Evolutionary conservation across 208 protist genomes (phyloP).

Genomic region (Acanthamoeba healyi): DNA sequence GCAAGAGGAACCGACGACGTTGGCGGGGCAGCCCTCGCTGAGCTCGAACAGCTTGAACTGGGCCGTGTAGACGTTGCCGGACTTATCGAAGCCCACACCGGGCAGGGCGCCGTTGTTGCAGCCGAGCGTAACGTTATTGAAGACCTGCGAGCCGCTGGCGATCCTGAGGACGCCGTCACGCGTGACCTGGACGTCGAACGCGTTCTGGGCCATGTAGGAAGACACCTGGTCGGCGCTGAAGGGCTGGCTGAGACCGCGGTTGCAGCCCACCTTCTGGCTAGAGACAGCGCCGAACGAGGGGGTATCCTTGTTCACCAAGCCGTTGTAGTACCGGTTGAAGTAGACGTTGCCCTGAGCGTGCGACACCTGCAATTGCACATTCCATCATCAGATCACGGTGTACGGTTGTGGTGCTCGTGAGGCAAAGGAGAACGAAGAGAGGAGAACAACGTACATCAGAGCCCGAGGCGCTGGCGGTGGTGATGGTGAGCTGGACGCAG

Average conservation of each 20-base stretch:
- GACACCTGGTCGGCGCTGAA: neutral
- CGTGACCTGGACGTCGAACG: neutral
- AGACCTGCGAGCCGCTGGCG: neutral
- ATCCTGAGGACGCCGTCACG: neutral
- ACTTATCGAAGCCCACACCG: neutral
- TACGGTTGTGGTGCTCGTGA: too few relatives aligned
- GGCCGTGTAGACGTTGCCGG: neutral
- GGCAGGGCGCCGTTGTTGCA: conserved; percentile 6
- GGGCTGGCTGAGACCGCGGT: neutral
- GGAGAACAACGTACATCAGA: too few relatives aligned
- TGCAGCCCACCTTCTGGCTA: neutral
- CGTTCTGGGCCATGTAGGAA: neutral
- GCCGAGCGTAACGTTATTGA: neutral
- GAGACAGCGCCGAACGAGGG: neutral
- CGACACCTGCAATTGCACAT: neutral
- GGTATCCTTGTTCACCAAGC: neutral
- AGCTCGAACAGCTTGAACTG: neutral
- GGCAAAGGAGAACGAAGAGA: too few relatives aligned
- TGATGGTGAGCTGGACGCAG: conserved; percentile 12
- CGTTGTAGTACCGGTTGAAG: conserved; percentile 20
- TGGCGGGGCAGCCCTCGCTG: neutral
- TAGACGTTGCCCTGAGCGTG: conserved; percentile 4
- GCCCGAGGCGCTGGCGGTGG: neutral
- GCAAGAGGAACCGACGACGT: neutral
- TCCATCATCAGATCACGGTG: too few relatives aligned